Conservation (phyloP, 2,329 filamentous ascomycete genomes). For the Fusarium staphyleae region DNA sequence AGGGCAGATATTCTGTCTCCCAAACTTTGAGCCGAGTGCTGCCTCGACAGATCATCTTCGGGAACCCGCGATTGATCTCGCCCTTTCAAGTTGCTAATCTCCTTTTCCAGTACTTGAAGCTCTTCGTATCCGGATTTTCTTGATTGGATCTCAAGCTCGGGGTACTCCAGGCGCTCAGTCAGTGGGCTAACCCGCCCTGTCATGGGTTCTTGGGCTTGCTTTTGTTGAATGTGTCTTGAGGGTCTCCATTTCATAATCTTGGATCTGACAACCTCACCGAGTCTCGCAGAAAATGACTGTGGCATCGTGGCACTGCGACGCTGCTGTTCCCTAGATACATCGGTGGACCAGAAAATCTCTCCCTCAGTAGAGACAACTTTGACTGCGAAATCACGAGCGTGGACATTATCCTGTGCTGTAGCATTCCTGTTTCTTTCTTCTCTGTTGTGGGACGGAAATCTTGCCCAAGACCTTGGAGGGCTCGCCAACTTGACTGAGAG, state of each 20-base stretch:
- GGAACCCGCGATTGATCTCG: background rate
- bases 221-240: slow-evolving; percentile 4
- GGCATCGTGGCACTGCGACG: slow-evolving; percentile 11
- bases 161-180: slow-evolving; percentile 29
- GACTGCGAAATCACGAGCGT: slow-evolving; percentile 43
- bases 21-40: slow-evolving; percentile 24
- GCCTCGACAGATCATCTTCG: slow-evolving; percentile 2
- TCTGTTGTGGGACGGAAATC: slow-evolving; percentile 44
- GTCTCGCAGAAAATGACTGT: slow-evolving; percentile 41
- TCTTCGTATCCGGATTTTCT: slow-evolving; percentile 34
- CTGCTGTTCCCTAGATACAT: slow-evolving; percentile 15
- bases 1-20: slow-evolving; percentile 30
- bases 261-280: slow-evolving; percentile 42
- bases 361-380: slow-evolving; percentile 28
- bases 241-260: slow-evolving; percentile 22
- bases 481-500: slow-evolving; percentile 11
- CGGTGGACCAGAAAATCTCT: slow-evolving; percentile 39
- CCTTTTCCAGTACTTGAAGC: slow-evolving; percentile 28
- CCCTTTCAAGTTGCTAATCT: slow-evolving; percentile 32
- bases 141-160: slow-evolving; percentile 37
- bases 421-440: slow-evolving; percentile 40
- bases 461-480: slow-evolving; percentile 47
- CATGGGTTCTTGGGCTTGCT: background rate
- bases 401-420: slow-evolving; percentile 36
- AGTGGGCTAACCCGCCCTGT: background rate